These are phyloP conservation scores for Cryptosporidium tyzzeri DNA, from an alignment of 169 alveolate species.

Conservation along the genomic window DNA sequence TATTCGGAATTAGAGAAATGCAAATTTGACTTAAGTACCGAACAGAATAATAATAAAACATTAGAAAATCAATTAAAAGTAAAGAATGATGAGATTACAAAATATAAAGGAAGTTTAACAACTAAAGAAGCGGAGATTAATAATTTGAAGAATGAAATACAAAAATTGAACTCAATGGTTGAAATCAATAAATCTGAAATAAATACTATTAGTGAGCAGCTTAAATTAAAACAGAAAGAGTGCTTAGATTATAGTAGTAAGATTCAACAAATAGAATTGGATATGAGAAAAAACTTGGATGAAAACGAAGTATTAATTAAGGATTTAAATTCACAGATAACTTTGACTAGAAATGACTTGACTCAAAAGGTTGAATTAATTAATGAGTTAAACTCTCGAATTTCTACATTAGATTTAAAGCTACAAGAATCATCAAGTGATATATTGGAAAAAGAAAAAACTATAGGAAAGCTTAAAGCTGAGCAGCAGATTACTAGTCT, in stretches of 20 bases:
- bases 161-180: slow-evolving; percentile 10
- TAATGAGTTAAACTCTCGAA: slow-evolving; percentile 38
- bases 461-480: slow-evolving; percentile 13
- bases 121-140: slow-evolving; percentile 39
- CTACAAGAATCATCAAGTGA: slow-evolving; percentile 32
- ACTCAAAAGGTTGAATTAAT: slow-evolving; percentile 57
- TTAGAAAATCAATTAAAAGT: slow-evolving; percentile 24
- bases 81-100: slow-evolving; percentile 18
- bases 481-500: slow-evolving; percentile 7
- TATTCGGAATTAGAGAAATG: slow-evolving; percentile 42
- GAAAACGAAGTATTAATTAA: slow-evolving; percentile 56
- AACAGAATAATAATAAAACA: slow-evolving; percentile 25
- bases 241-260: slow-evolving; percentile 40
- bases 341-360: slow-evolving; percentile 43
- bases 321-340: slow-evolving; percentile 46
- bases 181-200: slow-evolving; percentile 37
- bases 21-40: slow-evolving; percentile 29
- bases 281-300: slow-evolving; percentile 21
- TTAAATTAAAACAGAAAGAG: slow-evolving; percentile 43
- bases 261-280: slow-evolving; percentile 57
- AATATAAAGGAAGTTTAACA: slow-evolving; percentile 17
- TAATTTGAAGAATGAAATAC: slow-evolving; percentile 22
- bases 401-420: slow-evolving; percentile 24
- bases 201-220: slow-evolving; percentile 1
- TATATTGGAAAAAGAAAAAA: slow-evolving; percentile 46